Conservation (phyloP, 352 stramenopile species). For the Globisporangium acanthophoron region DNA sequence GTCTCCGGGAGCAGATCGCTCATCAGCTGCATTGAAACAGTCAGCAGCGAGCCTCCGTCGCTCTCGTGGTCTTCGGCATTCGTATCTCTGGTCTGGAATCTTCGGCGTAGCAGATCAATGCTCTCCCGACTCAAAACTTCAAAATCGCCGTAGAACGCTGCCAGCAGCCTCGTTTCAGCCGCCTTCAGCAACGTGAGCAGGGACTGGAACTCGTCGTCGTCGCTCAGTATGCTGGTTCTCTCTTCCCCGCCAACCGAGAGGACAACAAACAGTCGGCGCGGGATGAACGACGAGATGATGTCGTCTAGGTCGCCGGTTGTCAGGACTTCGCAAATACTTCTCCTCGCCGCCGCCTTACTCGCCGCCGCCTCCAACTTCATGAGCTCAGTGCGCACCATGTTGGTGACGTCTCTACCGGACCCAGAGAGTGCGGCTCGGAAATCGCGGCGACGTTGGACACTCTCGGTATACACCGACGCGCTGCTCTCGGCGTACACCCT, state of each 20-base stretch:
- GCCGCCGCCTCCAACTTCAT: neutral
- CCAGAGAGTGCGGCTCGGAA: constrained; percentile 34
- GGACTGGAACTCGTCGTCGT: constrained; percentile 22
- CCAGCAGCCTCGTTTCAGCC: constrained; percentile 7
- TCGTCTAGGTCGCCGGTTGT: constrained; percentile 6
- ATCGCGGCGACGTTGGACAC: constrained; percentile 16
- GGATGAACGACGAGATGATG: constrained; percentile 13
- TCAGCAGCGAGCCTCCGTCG: constrained; percentile 6
- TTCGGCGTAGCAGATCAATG: constrained; percentile 19
- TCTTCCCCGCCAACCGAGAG: constrained; percentile 16
- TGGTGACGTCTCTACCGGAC: constrained; percentile 36
- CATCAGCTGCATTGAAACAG: constrained; percentile 20
- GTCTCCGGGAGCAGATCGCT: constrained; percentile 17
- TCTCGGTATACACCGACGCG: constrained; percentile 21
- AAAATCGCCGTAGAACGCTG: constrained; percentile 54
- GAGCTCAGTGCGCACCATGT: constrained; percentile 15
- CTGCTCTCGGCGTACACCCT: constrained; percentile 46
- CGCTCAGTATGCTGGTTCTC: constrained; percentile 18
- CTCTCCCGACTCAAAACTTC: constrained; percentile 24
- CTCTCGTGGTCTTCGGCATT: constrained; percentile 7
- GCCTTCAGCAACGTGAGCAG: constrained; percentile 3
- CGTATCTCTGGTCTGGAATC: constrained; percentile 5
- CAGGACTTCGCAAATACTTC: constrained; percentile 14
- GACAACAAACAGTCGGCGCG: constrained; percentile 20
- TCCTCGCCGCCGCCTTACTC: neutral